Base-by-base conservation (phyloP, 257 asterid genomes). In the Osmanthus fragrans region DNA sequence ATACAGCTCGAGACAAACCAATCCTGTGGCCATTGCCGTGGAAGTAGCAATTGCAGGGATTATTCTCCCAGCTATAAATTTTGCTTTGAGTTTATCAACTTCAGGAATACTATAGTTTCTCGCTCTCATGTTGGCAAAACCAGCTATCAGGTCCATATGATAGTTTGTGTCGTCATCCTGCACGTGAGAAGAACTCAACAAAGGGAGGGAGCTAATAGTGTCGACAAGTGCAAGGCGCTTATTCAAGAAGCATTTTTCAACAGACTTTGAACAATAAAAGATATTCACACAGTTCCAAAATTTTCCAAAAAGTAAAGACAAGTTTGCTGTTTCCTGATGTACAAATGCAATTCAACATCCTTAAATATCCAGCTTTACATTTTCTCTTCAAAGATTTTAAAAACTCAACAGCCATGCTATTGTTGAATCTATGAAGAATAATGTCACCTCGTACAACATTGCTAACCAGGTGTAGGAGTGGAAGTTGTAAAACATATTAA, bases 21-120 rank as follows among this genome's bases (percentile, higher is more conserved):
- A 80, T 10, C 85, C 88, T 0, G 89, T 86, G 72, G 89, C 89
- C 89, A 86, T 73, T 7, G 89, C 89, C 27, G 89, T 86, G 77
- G 89, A 83, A 42, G 89, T 86, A 37, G 89, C 89, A 70, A 86
- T 86, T 37, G 89, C 89, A 18, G 89, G 89, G 65, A 86, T 86
- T 4, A 86, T 86, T 78, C 85, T 79, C 15, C 89, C 89, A 1
- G 89, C 89, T 27, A 86, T 86, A 68, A 86, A 81, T 51, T 86
- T 86, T 58, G 89, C 89, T 51, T 83, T 81, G 7, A 86, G 89
- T 70, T 86, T 86, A 72, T 86, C 89, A 12, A 83, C 89, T 78
- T 86, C 89, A 18, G 89, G 89, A 58, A 86, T 83, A 54, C 87
- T 73, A 34, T 86, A 86, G 70, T 86, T 86, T 76, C 89, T 76